Conservation (phyloP, 352 stramenopile genomes). For the Pythium rhizo-oryzae region DNA sequence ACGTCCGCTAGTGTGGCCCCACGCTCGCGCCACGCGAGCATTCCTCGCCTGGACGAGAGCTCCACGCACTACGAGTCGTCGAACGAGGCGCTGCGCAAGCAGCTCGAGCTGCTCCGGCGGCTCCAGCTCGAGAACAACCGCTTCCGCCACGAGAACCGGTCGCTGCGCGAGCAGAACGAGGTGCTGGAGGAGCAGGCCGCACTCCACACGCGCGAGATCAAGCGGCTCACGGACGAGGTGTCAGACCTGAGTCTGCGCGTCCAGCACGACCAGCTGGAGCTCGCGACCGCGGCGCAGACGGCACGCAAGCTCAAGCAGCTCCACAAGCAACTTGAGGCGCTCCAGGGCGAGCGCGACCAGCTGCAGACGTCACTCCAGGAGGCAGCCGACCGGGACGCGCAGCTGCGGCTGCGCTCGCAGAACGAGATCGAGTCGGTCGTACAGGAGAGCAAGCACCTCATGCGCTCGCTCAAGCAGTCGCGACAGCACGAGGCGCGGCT, state of each 20-base stretch:
- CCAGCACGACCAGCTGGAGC: slow-evolving; percentile 42
- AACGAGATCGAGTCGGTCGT: slow-evolving; percentile 41
- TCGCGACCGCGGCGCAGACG: slow-evolving; percentile 39
- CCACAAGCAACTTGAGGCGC: slow-evolving; percentile 41
- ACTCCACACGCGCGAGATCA: slow-evolving; percentile 49
- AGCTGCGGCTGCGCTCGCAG: slow-evolving; percentile 38
- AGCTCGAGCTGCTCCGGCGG: slow-evolving; percentile 67
- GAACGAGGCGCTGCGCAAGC: slow-evolving; percentile 67
- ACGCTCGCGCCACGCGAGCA: neutral
- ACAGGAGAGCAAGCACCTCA: slow-evolving; percentile 49
- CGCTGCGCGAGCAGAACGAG: slow-evolving; percentile 49
- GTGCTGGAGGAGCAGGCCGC: slow-evolving; percentile 45
- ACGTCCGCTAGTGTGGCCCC: neutral
- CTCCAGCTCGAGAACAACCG: slow-evolving; percentile 77
- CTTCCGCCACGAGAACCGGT: slow-evolving; percentile 55
- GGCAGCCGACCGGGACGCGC: slow-evolving; percentile 34
- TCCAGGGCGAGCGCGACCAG: slow-evolving; percentile 40
- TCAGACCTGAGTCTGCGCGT: slow-evolving; percentile 33
- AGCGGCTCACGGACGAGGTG: slow-evolving; percentile 49
- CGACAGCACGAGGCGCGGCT: slow-evolving; percentile 39
- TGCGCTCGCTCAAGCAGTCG: slow-evolving; percentile 49
- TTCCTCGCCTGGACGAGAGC: slow-evolving; percentile 41
- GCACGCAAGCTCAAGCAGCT: slow-evolving; percentile 47
- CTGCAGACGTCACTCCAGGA: slow-evolving; percentile 47
- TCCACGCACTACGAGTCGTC: slow-evolving; percentile 43